Base-by-base conservation (phyloP, 1,284 basidiomycete species). In the Cryptococcus depauperatus region DNA sequence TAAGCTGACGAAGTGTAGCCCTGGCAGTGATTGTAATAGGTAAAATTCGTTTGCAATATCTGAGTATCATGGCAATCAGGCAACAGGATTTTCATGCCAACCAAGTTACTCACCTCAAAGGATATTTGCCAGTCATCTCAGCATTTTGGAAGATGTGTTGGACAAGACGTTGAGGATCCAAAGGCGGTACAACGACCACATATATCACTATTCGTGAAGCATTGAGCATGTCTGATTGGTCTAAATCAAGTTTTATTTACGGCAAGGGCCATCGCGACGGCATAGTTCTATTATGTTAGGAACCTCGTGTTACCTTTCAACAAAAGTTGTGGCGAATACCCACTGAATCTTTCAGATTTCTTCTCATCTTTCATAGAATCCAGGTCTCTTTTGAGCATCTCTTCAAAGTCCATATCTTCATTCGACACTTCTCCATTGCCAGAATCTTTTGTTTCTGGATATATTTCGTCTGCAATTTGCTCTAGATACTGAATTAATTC, bases 401-500 rank as follows among this genome's bases (percentile, higher is more conserved):
- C 58, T 46, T 69, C 66, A 22, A 68, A 51, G 41, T 67, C 64
- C 4, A 53, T 37, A 28, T 63, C 62, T 18, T 52, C 58, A 16
- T 52, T 55, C 4, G 40, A 51, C 16, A 46, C 58, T 7, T 42
- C 55, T 11, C 47, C 46, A 8, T 37, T 43, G 1, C 27, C 41
- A 8, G 35, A 40, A 13, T 52, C 52, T 13, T 34, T 44, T 1
- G 58, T 62, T 19, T 62, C 61, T 10, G 63, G 64, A 40, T 69
- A 67, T 18, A 69, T 48, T 46, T 60, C 64, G 47, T 69, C 66
- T 16, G 59, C 64, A 2, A 66, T 50, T 54, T 37, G 40, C 43
- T 69, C 66, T 8, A 69, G 57, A 8, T 55, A 56, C 7, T 67
- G 56, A 23, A 69, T 50, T 23, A 69, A 40, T 47, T 69, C 66